Conservation (phyloP, 2,329 filamentous ascomycete genomes). For the Aspergillus quadrilineatus region DNA sequence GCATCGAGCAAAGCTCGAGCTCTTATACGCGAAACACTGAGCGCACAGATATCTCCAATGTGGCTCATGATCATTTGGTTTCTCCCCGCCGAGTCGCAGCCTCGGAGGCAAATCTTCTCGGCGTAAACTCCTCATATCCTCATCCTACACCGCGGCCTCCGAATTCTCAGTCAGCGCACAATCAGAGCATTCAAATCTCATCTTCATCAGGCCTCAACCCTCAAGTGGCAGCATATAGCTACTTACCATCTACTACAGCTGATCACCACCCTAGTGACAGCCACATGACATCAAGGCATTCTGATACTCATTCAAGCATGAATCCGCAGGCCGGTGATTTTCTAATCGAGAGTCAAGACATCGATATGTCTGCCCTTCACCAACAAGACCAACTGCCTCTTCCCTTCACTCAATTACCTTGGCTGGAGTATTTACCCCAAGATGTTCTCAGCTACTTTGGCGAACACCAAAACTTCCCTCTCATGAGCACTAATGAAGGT, state of each 20-base stretch:
- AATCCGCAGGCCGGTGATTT: conserved; percentile 43
- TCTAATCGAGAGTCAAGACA: conserved; percentile 73
- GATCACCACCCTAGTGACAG: conserved; percentile 18
- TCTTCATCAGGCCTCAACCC: conserved; percentile 21
- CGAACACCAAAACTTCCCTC: conserved; percentile 35
- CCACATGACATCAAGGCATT: conserved; percentile 19
- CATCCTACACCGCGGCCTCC: conserved; percentile 19
- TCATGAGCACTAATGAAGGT: conserved; percentile 33
- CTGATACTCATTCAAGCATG: conserved; percentile 21
- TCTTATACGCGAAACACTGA: conserved; percentile 35
- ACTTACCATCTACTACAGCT: conserved; percentile 19
- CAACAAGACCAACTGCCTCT: conserved; percentile 42
- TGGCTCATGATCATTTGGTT: conserved; percentile 31
- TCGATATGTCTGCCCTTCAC: conserved; percentile 67
- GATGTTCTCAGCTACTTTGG: conserved; percentile 61
- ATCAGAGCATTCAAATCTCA: conserved; percentile 20
- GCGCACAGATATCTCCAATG: conserved; percentile 27
- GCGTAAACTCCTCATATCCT: conserved; percentile 49
- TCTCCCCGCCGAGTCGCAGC: conserved; percentile 43
- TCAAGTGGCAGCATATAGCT: conserved; percentile 25
- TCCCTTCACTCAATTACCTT: conserved; percentile 59
- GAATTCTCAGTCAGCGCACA: conserved; percentile 27
- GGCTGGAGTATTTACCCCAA: conserved; percentile 70
- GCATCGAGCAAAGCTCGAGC: conserved; percentile 19
- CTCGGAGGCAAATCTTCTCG: conserved; percentile 43